Base-by-base conservation (phyloP, 2,329 filamentous ascomycete genomes). In the Nemania serpens region DNA sequence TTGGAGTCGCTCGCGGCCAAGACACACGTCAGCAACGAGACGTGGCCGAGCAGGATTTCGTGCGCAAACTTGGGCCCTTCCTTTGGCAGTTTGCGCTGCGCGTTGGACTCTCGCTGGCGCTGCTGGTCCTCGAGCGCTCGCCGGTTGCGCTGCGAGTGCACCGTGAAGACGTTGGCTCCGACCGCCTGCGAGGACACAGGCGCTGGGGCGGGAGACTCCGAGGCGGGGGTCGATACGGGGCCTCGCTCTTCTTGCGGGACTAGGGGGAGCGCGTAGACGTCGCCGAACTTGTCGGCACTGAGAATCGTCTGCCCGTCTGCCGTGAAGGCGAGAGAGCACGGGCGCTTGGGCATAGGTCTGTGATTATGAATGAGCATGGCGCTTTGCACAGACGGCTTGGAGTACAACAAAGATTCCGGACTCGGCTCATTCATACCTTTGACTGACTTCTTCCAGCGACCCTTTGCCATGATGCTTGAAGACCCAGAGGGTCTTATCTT, bases 251-350 rank as follows among this genome's bases (percentile, higher is more conserved):
- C 53, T 39, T 52, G 43, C 29, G 13, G 71, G 46, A 92, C 74
- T 2, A 98, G 80, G 13, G 95, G 94, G 7, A 99, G 77, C 11
- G 91, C 85, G 77, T 97, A 98, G 62, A 97, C 94, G 74, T 99
- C 95, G 66, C 95, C 95, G 71, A 98, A 98, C 76, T 99, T 99
- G 80, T 99, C 95, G 54, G 88, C 94, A 63, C 86, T 88, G 59
- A 98, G 77, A 64, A 99, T 91, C 9, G 87, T 90, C 45, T 82
- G 81, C 63, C 86, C 82, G 72, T 93, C 88, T 41, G 85, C 79
- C 7, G 89, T 87, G 54, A 97, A 77, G 53, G 83, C 79, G 59
- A 98, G 80, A 37, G 90, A 87, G 72, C 89, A 94, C 12, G 93
- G 92, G 37, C 93, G 88, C 79, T 97, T 98, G 41, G 93, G 91